These are phyloP conservation scores for Triangularia verruculosa DNA, from an alignment of 2,329 filamentous ascomycete genomes.

Conservation along the genomic window DNA sequence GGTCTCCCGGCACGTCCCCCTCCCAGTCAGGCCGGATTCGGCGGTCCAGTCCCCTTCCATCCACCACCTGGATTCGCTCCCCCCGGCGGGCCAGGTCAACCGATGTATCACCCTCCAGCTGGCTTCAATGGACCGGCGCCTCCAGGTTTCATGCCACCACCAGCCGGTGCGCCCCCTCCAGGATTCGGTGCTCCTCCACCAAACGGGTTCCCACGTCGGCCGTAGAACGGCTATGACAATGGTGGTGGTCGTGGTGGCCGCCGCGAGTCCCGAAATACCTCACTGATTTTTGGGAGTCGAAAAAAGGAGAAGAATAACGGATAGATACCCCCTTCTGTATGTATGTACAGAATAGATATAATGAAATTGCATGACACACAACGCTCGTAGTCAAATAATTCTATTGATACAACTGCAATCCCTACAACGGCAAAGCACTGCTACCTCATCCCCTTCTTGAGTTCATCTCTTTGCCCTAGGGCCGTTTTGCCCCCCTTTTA, in stretches of 20 bases:
- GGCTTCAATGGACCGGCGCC: slow-evolving; percentile 34
- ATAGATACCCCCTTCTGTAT: not conserved
- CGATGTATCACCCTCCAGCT: slow-evolving; percentile 23
- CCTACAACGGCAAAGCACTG: not conserved
- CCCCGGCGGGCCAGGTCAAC: slow-evolving; percentile 24
- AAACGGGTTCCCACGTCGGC: not conserved
- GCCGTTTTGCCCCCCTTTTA: not conserved
- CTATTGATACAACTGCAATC: not conserved
- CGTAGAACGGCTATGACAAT: not conserved
- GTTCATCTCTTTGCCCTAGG: not conserved
- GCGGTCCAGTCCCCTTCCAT: slow-evolving; percentile 42
- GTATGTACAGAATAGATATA: not conserved
- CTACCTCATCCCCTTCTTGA: not conserved
- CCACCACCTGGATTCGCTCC: slow-evolving; percentile 41
- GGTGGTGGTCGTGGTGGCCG: no score
- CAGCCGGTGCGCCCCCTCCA: slow-evolving; percentile 21
- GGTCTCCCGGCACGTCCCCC: slow-evolving; percentile 51
- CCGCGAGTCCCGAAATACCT: no score
- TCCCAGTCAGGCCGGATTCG: slow-evolving; percentile 44
- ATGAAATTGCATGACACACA: not conserved
- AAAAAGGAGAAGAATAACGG: not conserved
- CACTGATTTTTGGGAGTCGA: no score
- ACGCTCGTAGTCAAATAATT: not conserved
- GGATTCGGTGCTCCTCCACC: not conserved
- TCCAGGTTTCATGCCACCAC: slow-evolving; percentile 40